Percentiles rank a stretch among this genome's conserved stretches.
Evolutionary conservation across 495 filamentous ascomycete species (phyloP).

Genomic region (Penicillium dipodomyicola): DNA sequence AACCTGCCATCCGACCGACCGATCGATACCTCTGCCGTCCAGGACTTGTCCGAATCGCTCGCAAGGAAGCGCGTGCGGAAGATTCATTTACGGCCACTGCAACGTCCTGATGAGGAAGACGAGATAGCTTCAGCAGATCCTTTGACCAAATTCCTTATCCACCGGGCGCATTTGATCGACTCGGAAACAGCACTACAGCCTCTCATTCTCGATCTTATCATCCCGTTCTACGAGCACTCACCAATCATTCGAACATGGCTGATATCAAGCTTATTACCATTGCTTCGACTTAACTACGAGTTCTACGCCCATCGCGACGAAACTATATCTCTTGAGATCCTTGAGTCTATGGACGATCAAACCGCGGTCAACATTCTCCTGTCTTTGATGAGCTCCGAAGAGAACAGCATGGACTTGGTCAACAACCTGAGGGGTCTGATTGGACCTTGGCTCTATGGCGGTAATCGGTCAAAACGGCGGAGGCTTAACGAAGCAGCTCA

Average conservation of each 20-base stretch:
- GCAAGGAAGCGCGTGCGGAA: slow-evolving; percentile 69
- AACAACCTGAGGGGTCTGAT: slow-evolving; percentile 73
- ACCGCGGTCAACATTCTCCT: slow-evolving; percentile 67
- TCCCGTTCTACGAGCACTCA: slow-evolving; percentile 71
- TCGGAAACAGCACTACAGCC: slow-evolving; percentile 72
- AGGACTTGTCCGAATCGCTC: slow-evolving; percentile 59
- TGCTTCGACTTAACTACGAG: slow-evolving; percentile 79
- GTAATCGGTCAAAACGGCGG: slow-evolving; percentile 58
- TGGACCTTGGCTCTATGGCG: slow-evolving; percentile 79
- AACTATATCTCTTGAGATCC: slow-evolving; percentile 56
- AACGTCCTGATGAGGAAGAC: slow-evolving; percentile 45
- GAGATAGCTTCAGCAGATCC: slow-evolving; percentile 49
- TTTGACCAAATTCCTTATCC: slow-evolving; percentile 69
- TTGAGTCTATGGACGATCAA: slow-evolving; percentile 55
- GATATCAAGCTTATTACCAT: slow-evolving; percentile 73
- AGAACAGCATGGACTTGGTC: slow-evolving; percentile 48
- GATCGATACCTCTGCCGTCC: slow-evolving; percentile 59
- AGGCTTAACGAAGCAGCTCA: slow-evolving; percentile 43
- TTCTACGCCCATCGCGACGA: slow-evolving; percentile 65
- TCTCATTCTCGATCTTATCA: slow-evolving; percentile 66
- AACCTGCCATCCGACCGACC: slow-evolving; percentile 24
- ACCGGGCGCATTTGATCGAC: slow-evolving; percentile 73
- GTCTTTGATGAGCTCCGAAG: slow-evolving; percentile 54
- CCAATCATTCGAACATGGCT: slow-evolving; percentile 69
- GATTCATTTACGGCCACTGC: slow-evolving; percentile 64